These are phyloP conservation scores for Lipomyces oligophaga DNA, from an alignment of 805 yeast species.

Conservation along the genomic window DNA sequence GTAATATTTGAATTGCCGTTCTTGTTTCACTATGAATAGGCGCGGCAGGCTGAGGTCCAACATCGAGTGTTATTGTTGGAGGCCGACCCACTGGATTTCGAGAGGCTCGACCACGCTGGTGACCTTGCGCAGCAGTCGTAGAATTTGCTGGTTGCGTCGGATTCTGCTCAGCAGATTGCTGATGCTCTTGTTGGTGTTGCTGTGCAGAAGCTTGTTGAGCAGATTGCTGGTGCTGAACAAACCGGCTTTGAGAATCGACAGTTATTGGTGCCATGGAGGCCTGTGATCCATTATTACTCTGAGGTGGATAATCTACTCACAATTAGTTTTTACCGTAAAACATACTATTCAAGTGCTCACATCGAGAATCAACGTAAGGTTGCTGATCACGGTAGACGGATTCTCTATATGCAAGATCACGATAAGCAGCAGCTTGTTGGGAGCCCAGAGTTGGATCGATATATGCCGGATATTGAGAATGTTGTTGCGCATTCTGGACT, in stretches of 20 bases:
- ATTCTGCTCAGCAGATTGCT: constrained; percentile 1
- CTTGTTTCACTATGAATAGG: no score
- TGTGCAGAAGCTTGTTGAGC: not conserved
- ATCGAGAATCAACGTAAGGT: constrained; percentile 9
- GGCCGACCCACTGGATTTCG: not conserved
- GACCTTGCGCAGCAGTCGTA: not conserved
- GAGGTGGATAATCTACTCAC: constrained; percentile 8
- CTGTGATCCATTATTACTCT: constrained; percentile 3
- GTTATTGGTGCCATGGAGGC: not conserved
- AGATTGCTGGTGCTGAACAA: not conserved
- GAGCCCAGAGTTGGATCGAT: constrained; percentile 22
- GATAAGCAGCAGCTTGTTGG: not conserved
- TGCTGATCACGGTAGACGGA: no score
- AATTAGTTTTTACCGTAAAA: not conserved
- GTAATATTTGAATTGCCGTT: no score
- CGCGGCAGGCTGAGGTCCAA: constrained; percentile 2
- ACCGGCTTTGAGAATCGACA: not conserved
- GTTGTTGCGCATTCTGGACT: not conserved
- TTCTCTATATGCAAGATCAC: not conserved
- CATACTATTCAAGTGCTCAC: constrained; percentile 3
- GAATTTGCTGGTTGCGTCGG: not conserved
- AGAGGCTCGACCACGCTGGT: not conserved
- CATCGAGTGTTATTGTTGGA: constrained; percentile 4
- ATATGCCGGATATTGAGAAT: constrained; percentile 9
- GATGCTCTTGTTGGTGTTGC: not conserved